These are phyloP conservation scores for Trichoderma koningii DNA, from an alignment of 2,329 filamentous ascomycete species.

Conservation along the genomic window DNA sequence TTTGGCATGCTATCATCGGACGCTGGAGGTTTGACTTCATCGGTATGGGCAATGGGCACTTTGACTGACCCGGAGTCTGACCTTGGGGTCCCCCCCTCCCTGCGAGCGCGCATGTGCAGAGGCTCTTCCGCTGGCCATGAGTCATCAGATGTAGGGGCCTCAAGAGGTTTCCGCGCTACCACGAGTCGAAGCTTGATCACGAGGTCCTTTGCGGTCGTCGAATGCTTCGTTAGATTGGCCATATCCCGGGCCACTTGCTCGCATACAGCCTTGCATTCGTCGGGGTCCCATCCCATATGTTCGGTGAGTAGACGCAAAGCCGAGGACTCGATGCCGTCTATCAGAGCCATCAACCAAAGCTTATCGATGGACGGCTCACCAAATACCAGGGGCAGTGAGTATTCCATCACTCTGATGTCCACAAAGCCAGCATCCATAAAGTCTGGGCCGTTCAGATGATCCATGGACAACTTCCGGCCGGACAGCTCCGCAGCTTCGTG, in stretches of 20 bases:
- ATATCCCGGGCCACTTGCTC: constrained; percentile 52
- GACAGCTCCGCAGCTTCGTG: constrained; percentile 47
- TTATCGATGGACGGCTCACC: constrained; percentile 52
- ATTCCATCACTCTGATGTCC: constrained; percentile 51
- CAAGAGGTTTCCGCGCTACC: constrained; percentile 52
- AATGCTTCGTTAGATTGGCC: constrained; percentile 51
- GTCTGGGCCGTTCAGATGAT: constrained; percentile 49
- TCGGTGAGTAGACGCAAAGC: constrained; percentile 55
- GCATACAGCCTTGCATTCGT: constrained; percentile 51
- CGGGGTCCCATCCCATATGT: constrained; percentile 55
- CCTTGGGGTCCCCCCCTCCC: background rate
- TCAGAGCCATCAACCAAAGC: constrained; percentile 55
- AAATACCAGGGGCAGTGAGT: constrained; percentile 51
- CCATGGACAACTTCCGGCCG: constrained; percentile 49
- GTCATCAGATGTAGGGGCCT: constrained; percentile 30
- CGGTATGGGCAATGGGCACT: background rate
- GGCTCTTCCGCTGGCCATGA: constrained; percentile 18
- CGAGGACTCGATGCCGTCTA: constrained; percentile 54
- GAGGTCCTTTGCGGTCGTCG: constrained; percentile 45
- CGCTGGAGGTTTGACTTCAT: background rate
- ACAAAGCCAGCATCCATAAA: constrained; percentile 54
- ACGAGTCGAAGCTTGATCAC: constrained; percentile 52
- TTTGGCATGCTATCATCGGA: background rate
- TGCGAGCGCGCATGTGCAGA: background rate
- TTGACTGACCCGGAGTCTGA: background rate